Conservation (phyloP, 257 asterid species). For the Verbascum thapsus region DNA sequence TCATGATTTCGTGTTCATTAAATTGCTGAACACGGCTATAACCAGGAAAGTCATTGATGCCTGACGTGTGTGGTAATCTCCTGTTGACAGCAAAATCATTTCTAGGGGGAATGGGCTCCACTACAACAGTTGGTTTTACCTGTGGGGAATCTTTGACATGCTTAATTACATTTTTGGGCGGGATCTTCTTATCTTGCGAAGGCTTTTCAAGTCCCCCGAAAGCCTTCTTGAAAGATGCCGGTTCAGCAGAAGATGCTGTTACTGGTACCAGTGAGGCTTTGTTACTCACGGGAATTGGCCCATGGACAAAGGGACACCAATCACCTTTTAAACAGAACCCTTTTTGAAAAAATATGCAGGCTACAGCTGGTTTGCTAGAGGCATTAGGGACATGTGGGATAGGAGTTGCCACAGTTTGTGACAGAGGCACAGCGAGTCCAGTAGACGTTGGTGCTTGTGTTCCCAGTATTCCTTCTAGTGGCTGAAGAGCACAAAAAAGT, state of each 20-base stretch:
- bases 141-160: slow-evolving; percentile 35
- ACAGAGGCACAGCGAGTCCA: slow-evolving; percentile 47
- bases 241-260: slow-evolving; percentile 41
- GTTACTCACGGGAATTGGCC: slow-evolving; percentile 47
- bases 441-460: slow-evolving; percentile 51
- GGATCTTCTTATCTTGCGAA: slow-evolving; percentile 42
- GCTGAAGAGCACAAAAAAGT: slow-evolving; percentile 44
- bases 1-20: slow-evolving; percentile 47
- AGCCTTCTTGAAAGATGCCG: slow-evolving; percentile 37
- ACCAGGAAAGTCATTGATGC: slow-evolving; percentile 31
- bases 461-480: slow-evolving; percentile 79
- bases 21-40: slow-evolving; percentile 42
- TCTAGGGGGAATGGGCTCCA: slow-evolving; percentile 40
- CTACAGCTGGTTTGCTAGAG: slow-evolving; percentile 60
- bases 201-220: slow-evolving; percentile 41
- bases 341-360: slow-evolving; percentile 80
- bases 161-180: slow-evolving; percentile 40
- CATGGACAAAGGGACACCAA: slow-evolving; percentile 82
- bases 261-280: slow-evolving; percentile 44
- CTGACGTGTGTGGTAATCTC: slow-evolving; percentile 33
- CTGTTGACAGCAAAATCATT: slow-evolving; percentile 37
- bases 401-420: slow-evolving; percentile 46
- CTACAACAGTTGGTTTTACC: slow-evolving; percentile 35
- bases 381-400: slow-evolving; percentile 42
- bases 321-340: slow-evolving; percentile 81